These are phyloP conservation scores for Simplicillium aogashimaense DNA, from an alignment of 2,329 filamentous ascomycete species.

Conservation along the genomic window DNA sequence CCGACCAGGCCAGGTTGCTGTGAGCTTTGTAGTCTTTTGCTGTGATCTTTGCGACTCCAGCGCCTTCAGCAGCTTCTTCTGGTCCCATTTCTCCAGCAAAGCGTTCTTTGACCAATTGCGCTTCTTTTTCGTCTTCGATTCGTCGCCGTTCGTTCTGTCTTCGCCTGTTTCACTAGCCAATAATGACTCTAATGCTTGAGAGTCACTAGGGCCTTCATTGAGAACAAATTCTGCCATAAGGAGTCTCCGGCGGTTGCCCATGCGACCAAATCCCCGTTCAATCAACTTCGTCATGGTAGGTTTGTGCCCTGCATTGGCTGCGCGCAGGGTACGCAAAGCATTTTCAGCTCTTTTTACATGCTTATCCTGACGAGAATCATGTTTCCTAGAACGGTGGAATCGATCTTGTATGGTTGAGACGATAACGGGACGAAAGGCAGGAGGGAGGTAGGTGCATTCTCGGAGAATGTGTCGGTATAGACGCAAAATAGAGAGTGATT, in stretches of 20 bases:
- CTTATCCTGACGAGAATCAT: slow-evolving; percentile 15
- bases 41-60: slow-evolving; percentile 29
- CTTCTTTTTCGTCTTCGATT: slow-evolving; percentile 1
- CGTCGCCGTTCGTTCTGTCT: neutral
- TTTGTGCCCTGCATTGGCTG: slow-evolving; percentile 41
- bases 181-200: slow-evolving; percentile 27
- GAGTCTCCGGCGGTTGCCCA: slow-evolving; percentile 38
- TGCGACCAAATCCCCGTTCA: slow-evolving; percentile 39
- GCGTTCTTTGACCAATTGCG: slow-evolving; percentile 7
- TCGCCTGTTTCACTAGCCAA: slow-evolving; percentile 6
- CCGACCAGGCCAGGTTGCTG: slow-evolving; percentile 14
- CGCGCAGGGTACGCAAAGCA: slow-evolving; percentile 36
- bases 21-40: slow-evolving; percentile 13
- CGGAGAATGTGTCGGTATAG: slow-evolving; percentile 52
- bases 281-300: slow-evolving; percentile 37
- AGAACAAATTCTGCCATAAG: slow-evolving; percentile 31
- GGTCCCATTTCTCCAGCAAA: slow-evolving; percentile 40
- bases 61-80: slow-evolving; percentile 30
- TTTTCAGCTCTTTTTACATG: slow-evolving; percentile 30
- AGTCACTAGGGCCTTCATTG: slow-evolving; percentile 25
- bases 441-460: slow-evolving; percentile 50
- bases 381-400: slow-evolving; percentile 31
- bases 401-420: slow-evolving; percentile 29
- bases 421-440: slow-evolving; percentile 34
- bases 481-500: slow-evolving; percentile 20